Evolutionary conservation across 2,329 filamentous ascomycete genomes (phyloP).

Genomic region (Cercospora zeae-maydis): DNA sequence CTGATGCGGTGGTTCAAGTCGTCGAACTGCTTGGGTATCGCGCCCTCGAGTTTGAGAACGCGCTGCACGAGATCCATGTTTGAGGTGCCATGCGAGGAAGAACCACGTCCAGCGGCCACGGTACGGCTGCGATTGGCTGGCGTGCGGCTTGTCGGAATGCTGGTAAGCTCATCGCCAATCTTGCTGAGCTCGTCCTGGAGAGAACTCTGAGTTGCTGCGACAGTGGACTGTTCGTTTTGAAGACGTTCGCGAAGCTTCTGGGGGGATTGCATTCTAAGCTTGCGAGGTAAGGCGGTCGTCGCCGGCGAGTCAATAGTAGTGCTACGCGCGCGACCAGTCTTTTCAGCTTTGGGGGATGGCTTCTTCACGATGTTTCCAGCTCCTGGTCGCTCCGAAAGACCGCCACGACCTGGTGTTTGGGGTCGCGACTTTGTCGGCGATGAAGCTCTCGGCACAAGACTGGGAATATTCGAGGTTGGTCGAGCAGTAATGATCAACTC

Average conservation of each 20-base stretch:
- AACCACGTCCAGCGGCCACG: conserved; percentile 23
- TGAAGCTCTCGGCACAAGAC: conserved; percentile 38
- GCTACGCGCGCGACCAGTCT: conserved; percentile 21
- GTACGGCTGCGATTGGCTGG: conserved; percentile 22
- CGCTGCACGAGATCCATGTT: conserved; percentile 52
- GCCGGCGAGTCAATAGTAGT: conserved; percentile 15
- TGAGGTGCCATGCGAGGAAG: conserved; percentile 23
- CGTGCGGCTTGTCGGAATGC: conserved; percentile 22
- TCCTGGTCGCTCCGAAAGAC: conserved; percentile 51
- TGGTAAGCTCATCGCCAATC: conserved; percentile 74
- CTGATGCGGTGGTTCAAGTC: conserved; percentile 61
- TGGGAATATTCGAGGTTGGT: conserved; percentile 50
- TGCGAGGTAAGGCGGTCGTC: conserved; percentile 36
- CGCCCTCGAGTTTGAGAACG: conserved; percentile 64
- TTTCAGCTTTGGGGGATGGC: conserved; percentile 50
- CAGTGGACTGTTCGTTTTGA: conserved; percentile 72
- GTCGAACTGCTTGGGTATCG: conserved; percentile 57
- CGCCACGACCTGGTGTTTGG: conserved; percentile 46
- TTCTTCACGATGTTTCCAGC: conserved; percentile 58
- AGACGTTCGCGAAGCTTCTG: conserved; percentile 75
- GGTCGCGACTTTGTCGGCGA: conserved; percentile 35
- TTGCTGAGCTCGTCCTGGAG: conserved; percentile 73
- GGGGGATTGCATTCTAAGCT: conserved; percentile 62
- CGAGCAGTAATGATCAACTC: conserved; percentile 30
- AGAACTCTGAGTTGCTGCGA: conserved; percentile 65